Evolutionary conservation across 345 rosid species (phyloP).

Genomic region (Bretschneidera sinensis): DNA sequence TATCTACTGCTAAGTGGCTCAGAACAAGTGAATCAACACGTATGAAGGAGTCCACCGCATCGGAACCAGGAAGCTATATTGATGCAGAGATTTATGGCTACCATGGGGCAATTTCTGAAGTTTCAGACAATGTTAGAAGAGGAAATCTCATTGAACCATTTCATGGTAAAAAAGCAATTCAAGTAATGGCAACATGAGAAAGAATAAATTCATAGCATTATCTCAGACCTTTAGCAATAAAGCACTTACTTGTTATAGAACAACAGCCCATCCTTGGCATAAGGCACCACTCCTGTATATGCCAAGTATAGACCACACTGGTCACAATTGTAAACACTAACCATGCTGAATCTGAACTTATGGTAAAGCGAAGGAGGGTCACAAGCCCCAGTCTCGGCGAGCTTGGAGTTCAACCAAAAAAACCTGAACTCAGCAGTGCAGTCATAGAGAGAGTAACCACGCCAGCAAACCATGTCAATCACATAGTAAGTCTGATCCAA

Average conservation of each 20-base stretch:
- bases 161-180: conserved; percentile 11
- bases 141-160: background rate
- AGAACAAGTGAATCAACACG: conserved; percentile 10
- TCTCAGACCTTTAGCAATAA: too few relatives aligned
- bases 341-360: conserved; percentile 56
- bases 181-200: conserved; percentile 9
- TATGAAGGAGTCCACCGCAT: conserved; percentile 14
- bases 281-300: conserved; percentile 57
- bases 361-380: conserved; percentile 66
- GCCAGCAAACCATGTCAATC: conserved; percentile 92
- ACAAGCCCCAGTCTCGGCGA: conserved; percentile 83
- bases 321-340: conserved; percentile 67
- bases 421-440: conserved; percentile 91
- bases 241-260: conserved; percentile 87
- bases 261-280: conserved; percentile 78
- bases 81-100: conserved; percentile 7
- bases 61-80: conserved; percentile 20
- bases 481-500: conserved; percentile 84
- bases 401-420: conserved; percentile 89
- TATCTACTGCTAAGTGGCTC: conserved; percentile 4
- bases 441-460: conserved; percentile 83
- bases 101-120: background rate
- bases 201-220: background rate
- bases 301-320: conserved; percentile 61
- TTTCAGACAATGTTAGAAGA: conserved; percentile 5